phyloP scores from a whole-genome alignment of 805 yeast genomes.

The Peterozyma xylosa region DNA sequence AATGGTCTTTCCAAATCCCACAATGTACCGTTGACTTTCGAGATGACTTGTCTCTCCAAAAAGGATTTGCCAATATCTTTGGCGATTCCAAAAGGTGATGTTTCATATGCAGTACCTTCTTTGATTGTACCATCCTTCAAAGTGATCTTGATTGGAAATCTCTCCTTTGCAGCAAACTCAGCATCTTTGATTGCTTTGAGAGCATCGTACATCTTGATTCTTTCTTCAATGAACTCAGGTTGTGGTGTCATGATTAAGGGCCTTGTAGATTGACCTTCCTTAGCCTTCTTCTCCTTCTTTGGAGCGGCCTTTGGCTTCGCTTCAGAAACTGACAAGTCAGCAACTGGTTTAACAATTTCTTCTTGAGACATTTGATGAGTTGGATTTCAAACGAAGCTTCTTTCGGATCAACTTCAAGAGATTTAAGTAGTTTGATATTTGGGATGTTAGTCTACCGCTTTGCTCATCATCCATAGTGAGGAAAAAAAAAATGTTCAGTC shows the following conservation, averaged over 20 bases:
- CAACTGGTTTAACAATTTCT: conserved; percentile 41
- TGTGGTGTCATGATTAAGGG: conserved; percentile 57
- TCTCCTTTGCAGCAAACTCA: conserved; percentile 52
- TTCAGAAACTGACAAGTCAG: conserved; percentile 28
- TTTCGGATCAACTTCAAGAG: too few species aligned
- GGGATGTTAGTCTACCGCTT: too few species aligned
- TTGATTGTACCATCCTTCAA: conserved; percentile 80
- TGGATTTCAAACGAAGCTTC: too few species aligned
- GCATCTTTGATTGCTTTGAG: conserved; percentile 74
- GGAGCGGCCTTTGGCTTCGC: conserved; percentile 11
- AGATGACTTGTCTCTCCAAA: conserved; percentile 80
- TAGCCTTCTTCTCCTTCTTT: conserved; percentile 28
- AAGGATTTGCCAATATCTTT: conserved; percentile 78
- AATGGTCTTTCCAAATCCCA: conserved; percentile 97
- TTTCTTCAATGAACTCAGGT: conserved; percentile 77
- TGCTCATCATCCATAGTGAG: too few species aligned
- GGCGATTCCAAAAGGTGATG: conserved; percentile 85
- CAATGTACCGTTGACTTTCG: conserved; percentile 82
- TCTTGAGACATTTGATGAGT: conserved; percentile 18
- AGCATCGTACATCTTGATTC: conserved; percentile 73
- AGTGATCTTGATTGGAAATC: conserved; percentile 62
- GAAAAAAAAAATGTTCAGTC: too few species aligned
- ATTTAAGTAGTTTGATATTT: too few species aligned
- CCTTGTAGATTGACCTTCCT: conserved; percentile 28
- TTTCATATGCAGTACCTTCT: conserved; percentile 81